Percentiles rank a stretch among this genome's conserved stretches.
phyloP scores from a whole-genome alignment of 1,284 basidiomycete species.

The Pholiota adiposa region DNA sequence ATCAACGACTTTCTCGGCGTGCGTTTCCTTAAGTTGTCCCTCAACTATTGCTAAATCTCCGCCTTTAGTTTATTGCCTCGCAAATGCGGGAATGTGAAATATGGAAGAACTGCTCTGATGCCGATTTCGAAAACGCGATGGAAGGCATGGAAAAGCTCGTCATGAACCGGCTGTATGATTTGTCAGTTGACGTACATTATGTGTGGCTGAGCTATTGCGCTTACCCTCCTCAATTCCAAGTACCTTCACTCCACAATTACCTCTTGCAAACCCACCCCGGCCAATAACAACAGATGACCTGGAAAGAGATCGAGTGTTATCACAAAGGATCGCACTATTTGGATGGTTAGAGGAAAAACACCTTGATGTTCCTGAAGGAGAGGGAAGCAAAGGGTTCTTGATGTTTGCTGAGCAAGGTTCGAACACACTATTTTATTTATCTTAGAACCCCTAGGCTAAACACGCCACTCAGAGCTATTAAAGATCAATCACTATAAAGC shows the following conservation, averaged over 20 bases:
- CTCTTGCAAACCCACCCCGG: conserved; percentile 63
- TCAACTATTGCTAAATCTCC: background rate
- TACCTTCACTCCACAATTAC: conserved; percentile 87
- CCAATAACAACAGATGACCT: conserved; percentile 95
- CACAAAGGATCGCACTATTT: conserved; percentile 91
- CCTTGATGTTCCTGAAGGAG: conserved; percentile 79
- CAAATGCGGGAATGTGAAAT: conserved; percentile 88
- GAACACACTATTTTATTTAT: conserved; percentile 7
- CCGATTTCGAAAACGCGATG: conserved; percentile 95
- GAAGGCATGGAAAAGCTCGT: conserved; percentile 99
- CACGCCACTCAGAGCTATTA: conserved; percentile 68
- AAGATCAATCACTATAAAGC: conserved; percentile 99
- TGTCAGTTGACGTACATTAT: conserved; percentile 52
- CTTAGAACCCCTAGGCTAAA: background rate
- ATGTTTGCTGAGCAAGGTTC: conserved; percentile 92
- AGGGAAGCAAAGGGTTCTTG: conserved; percentile 82
- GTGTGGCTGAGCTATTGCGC: background rate
- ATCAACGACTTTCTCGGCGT: conserved; percentile 92
- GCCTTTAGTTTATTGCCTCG: conserved; percentile 76
- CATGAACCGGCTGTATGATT: conserved; percentile 97
- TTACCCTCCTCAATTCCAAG: conserved; percentile 42
- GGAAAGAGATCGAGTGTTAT: conserved; percentile 89
- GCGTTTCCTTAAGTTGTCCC: conserved; percentile 10
- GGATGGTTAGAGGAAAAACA: conserved; percentile 90
- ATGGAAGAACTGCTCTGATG: conserved; percentile 78